Evolutionary conservation across 2,329 filamentous ascomycete species (phyloP).

Genomic region (Albophoma yamanashiensis): DNA sequence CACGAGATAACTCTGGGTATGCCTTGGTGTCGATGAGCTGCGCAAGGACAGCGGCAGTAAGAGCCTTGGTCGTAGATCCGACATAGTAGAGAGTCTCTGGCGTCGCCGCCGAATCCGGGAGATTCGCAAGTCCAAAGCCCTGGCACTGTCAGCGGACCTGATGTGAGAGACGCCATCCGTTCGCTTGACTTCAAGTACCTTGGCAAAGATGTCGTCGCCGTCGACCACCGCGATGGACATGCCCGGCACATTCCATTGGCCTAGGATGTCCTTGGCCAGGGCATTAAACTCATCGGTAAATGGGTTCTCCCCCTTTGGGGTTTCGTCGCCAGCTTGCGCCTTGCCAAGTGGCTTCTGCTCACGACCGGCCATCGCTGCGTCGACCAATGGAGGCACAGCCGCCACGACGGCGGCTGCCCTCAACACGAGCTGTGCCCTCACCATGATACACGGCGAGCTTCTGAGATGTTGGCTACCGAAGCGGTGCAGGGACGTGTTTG

Average conservation of each 20-base stretch:
- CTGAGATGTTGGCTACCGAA: neutral
- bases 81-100: conserved; percentile 41
- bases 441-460: neutral
- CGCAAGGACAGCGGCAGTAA: conserved; percentile 38
- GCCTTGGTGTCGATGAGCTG: conserved; percentile 35
- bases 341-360: neutral
- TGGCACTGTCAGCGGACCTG: neutral
- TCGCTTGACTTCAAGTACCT: conserved; percentile 6
- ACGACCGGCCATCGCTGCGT: neutral
- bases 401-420: neutral
- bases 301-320: neutral
- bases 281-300: conserved; percentile 7
- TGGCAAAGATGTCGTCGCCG: conserved; percentile 11
- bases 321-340: neutral
- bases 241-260: conserved; percentile 17
- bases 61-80: conserved; percentile 46
- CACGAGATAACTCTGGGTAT: conserved; percentile 15
- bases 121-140: conserved; percentile 18
- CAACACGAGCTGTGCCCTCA: neutral
- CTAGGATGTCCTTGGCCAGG: conserved; percentile 7
- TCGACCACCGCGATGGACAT: conserved; percentile 18
- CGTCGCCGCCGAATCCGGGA: conserved; percentile 27
- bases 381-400: neutral
- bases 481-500: neutral
- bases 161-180: neutral